phyloP scores from a whole-genome alignment of 1,284 basidiomycete species.

The Ganoderma sinense region DNA sequence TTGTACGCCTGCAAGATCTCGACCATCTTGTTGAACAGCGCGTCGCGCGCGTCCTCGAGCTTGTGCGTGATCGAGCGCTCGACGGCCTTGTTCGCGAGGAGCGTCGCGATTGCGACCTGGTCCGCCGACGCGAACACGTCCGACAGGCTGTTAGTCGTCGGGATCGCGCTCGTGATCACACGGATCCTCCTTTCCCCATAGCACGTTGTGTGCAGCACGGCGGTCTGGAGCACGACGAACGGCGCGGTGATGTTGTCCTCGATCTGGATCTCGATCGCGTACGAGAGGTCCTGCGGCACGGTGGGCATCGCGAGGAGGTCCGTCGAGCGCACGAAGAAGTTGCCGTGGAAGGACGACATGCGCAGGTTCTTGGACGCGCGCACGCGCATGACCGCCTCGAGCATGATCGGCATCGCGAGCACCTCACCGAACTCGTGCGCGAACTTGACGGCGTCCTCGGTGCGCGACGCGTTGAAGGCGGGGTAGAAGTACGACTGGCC shows the following conservation, averaged over 20 bases:
- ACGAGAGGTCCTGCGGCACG: conserved; percentile 96
- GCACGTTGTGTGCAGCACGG: conserved; percentile 95
- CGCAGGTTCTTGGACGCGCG: conserved; percentile 94
- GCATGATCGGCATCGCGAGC: conserved; percentile 92
- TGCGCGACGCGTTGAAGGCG: conserved; percentile 93
- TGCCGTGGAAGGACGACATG: conserved; percentile 98
- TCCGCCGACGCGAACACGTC: conserved; percentile 97
- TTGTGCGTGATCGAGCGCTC: conserved; percentile 91
- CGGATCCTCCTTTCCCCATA: conserved; percentile 96
- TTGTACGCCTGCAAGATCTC: conserved; percentile 95
- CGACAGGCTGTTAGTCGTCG: conserved; percentile 92
- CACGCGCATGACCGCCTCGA: conserved; percentile 98
- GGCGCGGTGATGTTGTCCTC: conserved; percentile 95
- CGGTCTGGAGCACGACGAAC: conserved; percentile 96
- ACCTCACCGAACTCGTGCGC: conserved; percentile 97
- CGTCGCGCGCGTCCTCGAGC: conserved; percentile 93
- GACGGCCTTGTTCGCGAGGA: conserved; percentile 96
- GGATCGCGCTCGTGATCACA: conserved; percentile 92
- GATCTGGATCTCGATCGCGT: conserved; percentile 96
- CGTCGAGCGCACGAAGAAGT: conserved; percentile 99
- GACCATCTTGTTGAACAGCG: conserved; percentile 89
- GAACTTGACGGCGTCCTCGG: conserved; percentile 98
- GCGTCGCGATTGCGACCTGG: conserved; percentile 90
- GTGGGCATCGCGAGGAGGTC: conserved; percentile 97
- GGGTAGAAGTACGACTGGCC: conserved; percentile 99